These are phyloP conservation scores for Phyllosticta paracitricarpa DNA, from an alignment of 2,329 filamentous ascomycete species.

Conservation along the genomic window DNA sequence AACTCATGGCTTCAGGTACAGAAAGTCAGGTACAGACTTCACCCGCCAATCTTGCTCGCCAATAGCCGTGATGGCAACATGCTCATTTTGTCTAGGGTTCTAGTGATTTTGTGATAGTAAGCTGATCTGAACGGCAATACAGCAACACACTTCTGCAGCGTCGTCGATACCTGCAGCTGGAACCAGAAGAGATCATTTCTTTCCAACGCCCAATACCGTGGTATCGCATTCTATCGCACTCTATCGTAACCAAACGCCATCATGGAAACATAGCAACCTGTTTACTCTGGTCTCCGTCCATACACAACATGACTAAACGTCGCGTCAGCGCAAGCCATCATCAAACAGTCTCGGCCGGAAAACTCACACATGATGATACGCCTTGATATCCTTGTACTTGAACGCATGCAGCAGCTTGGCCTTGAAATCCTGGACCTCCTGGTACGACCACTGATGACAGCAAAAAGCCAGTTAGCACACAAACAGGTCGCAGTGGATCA, in stretches of 20 bases:
- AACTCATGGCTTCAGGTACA: not conserved
- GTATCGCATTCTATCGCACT: no score
- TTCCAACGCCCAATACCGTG: no score
- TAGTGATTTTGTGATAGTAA: no score
- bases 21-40: not conserved
- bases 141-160: no score
- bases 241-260: not conserved
- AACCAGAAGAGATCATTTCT: no score
- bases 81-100: not conserved
- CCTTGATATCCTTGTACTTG: not conserved
- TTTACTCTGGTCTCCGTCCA: slow-evolving; percentile 2
- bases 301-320: slow-evolving; percentile 3
- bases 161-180: no score
- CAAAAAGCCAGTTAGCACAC: not conserved
- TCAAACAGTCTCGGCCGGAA: not conserved
- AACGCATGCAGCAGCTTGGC: not conserved
- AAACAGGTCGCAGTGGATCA: not conserved
- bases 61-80: not conserved
- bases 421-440: slow-evolving; percentile 6
- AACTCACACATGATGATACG: slow-evolving; percentile 7
- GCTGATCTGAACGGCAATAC: no score
- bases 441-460: slow-evolving; percentile 5
- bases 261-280: not conserved
- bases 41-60: not conserved
- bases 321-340: not conserved